These are phyloP conservation scores for Ascochyta fabae DNA, from an alignment of 2,329 filamentous ascomycete species.

Conservation along the genomic window DNA sequence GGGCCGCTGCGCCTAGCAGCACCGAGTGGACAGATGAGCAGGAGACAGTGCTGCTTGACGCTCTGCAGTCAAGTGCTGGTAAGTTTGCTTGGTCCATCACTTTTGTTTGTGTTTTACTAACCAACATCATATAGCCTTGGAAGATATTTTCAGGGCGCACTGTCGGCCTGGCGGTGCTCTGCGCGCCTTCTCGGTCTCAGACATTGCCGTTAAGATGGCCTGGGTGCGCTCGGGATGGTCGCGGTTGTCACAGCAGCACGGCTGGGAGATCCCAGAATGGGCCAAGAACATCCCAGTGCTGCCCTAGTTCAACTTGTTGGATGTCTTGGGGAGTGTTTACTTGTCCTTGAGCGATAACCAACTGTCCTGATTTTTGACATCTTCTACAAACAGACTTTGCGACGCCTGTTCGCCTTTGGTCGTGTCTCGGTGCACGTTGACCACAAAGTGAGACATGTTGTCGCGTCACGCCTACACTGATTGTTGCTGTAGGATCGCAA, in stretches of 20 bases:
- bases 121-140: constrained; percentile 26
- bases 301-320: constrained; percentile 11
- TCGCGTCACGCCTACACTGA: neutral
- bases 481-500: neutral
- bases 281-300: constrained; percentile 35
- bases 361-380: neutral
- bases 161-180: constrained; percentile 34
- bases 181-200: constrained; percentile 37
- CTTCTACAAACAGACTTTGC: neutral
- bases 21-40: constrained; percentile 43
- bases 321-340: neutral
- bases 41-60: constrained; percentile 41
- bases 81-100: constrained; percentile 6
- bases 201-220: constrained; percentile 16
- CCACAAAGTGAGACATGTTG: neutral
- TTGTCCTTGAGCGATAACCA: neutral
- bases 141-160: constrained; percentile 36
- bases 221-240: constrained; percentile 27
- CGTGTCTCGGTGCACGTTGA: neutral
- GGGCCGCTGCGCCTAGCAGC: constrained; percentile 15
- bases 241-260: constrained; percentile 22
- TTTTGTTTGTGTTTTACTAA: neutral
- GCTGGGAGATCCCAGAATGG: constrained; percentile 36
- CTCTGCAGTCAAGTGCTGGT: constrained; percentile 35
- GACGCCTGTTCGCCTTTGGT: neutral